phyloP scores from a whole-genome alignment of 176 grass and related monocot genomes.

The Eremochloa ophiuroides region DNA sequence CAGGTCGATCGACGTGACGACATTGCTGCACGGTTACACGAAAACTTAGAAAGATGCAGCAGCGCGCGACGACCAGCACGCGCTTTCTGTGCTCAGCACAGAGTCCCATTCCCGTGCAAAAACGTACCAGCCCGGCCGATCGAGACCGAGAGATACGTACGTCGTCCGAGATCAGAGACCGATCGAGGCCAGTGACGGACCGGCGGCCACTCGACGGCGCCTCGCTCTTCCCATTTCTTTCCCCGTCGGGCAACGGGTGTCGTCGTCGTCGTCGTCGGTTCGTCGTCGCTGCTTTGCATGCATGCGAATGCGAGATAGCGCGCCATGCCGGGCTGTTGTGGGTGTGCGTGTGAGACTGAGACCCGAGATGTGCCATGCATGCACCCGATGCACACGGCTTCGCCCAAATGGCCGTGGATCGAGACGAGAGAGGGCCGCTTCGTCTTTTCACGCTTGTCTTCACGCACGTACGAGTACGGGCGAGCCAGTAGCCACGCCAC shows the following conservation, averaged over 20 bases:
- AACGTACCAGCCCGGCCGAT: background rate
- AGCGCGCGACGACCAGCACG: background rate
- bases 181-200: background rate
- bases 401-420: background rate
- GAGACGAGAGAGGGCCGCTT: background rate
- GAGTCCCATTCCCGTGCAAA: background rate
- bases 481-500: too few species aligned
- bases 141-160: too few species aligned
- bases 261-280: background rate
- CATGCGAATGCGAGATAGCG: background rate
- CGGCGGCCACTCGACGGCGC: background rate
- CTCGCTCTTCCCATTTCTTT: background rate
- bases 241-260: constrained; percentile 12
- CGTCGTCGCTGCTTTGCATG: constrained; percentile 8
- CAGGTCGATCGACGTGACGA: background rate
- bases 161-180: too few species aligned
- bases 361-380: background rate
- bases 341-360: constrained; percentile 18
- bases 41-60: background rate
- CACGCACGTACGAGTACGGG: background rate
- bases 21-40: background rate
- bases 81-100: background rate
- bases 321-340: background rate
- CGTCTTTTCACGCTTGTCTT: constrained; percentile 35
- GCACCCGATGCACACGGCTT: background rate